Evolutionary conservation across 1,284 basidiomycete genomes (phyloP).

Genomic region (Athelia sp.): DNA sequence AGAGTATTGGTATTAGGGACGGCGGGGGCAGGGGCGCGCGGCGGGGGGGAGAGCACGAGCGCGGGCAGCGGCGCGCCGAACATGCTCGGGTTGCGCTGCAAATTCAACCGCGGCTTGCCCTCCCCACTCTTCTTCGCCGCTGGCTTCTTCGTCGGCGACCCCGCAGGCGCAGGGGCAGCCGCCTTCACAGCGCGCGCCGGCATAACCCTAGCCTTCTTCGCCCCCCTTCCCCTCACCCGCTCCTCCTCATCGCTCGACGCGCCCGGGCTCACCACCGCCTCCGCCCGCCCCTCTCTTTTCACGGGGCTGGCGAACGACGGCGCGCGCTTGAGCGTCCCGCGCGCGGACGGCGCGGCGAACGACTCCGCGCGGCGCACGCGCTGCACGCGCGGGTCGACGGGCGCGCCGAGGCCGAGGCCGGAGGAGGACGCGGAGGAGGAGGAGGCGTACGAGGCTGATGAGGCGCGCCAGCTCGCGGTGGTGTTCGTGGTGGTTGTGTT

Average conservation of each 20-base stretch:
- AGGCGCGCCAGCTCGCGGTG: constrained; percentile 19
- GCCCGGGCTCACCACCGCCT: constrained; percentile 24
- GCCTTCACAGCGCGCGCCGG: constrained; percentile 25
- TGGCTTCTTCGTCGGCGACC: neutral
- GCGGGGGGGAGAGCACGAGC: constrained; percentile 13
- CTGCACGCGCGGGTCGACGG: constrained; percentile 38
- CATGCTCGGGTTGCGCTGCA: constrained; percentile 56
- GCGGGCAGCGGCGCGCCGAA: constrained; percentile 47
- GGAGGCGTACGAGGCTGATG: constrained; percentile 33
- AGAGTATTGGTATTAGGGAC: no score
- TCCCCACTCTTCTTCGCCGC: constrained; percentile 5
- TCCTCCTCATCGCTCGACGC: constrained; percentile 76
- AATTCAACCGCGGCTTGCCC: constrained; percentile 24
- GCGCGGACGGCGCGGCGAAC: constrained; percentile 24
- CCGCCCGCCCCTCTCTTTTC: constrained; percentile 7
- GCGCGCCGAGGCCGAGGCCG: no score
- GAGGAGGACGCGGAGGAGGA: constrained; percentile 29
- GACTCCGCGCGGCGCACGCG: constrained; percentile 38
- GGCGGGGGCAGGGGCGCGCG: constrained; percentile 1
- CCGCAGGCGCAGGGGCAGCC: no score
- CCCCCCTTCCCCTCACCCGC: constrained; percentile 49
- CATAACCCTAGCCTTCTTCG: constrained; percentile 59
- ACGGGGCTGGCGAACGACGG: constrained; percentile 39
- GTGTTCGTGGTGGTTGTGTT: constrained; percentile 24
- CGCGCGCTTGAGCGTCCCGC: constrained; percentile 36